Evolutionary conservation across 2,329 filamentous ascomycete species (phyloP), one percentile per base, ranked within the genome.

Genomic region (Colletotrichum tamarilloi): DNA sequence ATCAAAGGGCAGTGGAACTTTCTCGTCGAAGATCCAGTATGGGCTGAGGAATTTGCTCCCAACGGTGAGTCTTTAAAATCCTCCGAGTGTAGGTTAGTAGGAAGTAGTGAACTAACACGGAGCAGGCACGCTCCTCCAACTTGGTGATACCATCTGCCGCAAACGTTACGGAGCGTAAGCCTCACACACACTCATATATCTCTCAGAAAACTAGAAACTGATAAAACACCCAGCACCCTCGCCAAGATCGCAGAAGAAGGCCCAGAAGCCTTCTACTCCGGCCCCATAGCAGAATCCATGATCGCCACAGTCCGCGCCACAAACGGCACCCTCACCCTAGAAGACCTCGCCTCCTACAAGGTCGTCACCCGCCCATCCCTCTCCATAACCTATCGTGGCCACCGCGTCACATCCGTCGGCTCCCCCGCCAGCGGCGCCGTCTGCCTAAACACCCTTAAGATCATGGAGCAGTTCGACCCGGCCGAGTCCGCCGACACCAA

Each of bases 21-120:
- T 78, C 84, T 98, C 0, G 85, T 91, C 0, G 87, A 93, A 3
- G 91, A 98, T 69, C 91, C 93, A 0, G 89, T 91, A 4, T 98
- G 95, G 93, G 94, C 95, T 0, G 81, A 93, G 60, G 96, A 98
- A 80, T 98, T 98, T 84, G 95, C 95, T 2, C 95, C 95, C 0
- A 91, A 95, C 73, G 96, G 86, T 85, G 69, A 62, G 76, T 46
- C 9, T 26, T 5, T 5, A 7, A 19, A 11, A 26, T 49, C 11
- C n/a, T 14, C n/a, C 16, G 14, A 14, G 7, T n/a, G 42, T n/a
- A 49, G 19, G 42, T 49, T 4, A n/a, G 19, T 49, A 12, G 14
- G 1, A 7, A 42, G 8, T 5, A 5, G 26, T n/a, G 16, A 19
- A 11, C 71, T 67, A 5, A 67, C 57, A 49, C n/a, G 30, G 8